Evolutionary conservation across 2,329 filamentous ascomycete species (phyloP).

Genomic region (Lecanicillium sp.): DNA sequence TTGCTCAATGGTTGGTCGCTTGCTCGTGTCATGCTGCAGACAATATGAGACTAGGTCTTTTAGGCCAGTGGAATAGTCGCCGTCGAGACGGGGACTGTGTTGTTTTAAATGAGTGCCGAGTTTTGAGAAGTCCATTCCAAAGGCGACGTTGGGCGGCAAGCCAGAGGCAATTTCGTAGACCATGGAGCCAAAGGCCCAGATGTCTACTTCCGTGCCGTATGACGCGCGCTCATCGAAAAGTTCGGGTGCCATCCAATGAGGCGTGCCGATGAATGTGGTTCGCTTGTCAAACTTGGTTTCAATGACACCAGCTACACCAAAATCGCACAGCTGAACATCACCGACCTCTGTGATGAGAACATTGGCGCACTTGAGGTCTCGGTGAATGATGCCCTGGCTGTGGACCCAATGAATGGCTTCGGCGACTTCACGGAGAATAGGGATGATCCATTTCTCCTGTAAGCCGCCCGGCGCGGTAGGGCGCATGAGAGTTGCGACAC

Average conservation of each 20-base stretch:
- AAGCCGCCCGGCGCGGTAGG: conserved; percentile 59
- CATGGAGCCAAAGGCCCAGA: conserved; percentile 81
- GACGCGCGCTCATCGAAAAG: conserved; percentile 59
- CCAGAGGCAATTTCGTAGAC: conserved; percentile 77
- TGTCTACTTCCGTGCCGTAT: conserved; percentile 69
- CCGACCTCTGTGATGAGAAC: conserved; percentile 73
- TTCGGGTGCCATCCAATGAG: conserved; percentile 83
- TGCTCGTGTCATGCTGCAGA: conserved; percentile 60
- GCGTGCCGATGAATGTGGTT: conserved; percentile 75
- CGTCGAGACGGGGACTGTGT: conserved; percentile 63
- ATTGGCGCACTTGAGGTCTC: conserved; percentile 72
- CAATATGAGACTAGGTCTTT: conserved; percentile 68
- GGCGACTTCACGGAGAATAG: conserved; percentile 60
- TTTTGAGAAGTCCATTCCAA: conserved; percentile 42
- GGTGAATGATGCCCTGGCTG: conserved; percentile 61
- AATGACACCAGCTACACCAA: conserved; percentile 74
- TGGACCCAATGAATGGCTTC: conserved; percentile 64
- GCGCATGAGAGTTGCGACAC: conserved; percentile 67
- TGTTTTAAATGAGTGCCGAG: conserved; percentile 53
- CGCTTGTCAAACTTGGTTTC: conserved; percentile 71
- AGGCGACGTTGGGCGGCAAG: conserved; percentile 61
- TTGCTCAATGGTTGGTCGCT: conserved; percentile 63
- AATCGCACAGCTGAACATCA: conserved; percentile 75
- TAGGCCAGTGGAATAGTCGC: conserved; percentile 63
- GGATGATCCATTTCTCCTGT: conserved; percentile 65